These are phyloP conservation scores for Collybia sordida DNA, from an alignment of 768 basidiomycete species.

Conservation along the genomic window DNA sequence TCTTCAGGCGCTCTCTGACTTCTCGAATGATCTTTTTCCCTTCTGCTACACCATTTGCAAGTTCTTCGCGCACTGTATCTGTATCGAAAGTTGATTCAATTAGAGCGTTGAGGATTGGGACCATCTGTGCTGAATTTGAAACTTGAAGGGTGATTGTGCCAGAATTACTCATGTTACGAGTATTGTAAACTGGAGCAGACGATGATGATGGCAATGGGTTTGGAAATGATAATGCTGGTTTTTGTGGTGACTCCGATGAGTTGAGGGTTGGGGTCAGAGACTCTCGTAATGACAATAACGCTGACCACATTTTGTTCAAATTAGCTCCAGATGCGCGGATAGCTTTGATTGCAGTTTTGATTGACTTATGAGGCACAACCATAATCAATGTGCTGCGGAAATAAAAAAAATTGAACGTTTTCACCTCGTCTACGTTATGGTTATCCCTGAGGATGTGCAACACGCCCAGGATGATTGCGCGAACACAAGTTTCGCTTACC, in stretches of 20 bases:
- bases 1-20: slow-evolving; percentile 49
- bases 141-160: slow-evolving; percentile 14
- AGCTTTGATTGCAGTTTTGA: slow-evolving; percentile 48
- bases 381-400: neutral
- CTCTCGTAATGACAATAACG: slow-evolving; percentile 46
- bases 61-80: slow-evolving; percentile 49
- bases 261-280: slow-evolving; percentile 11
- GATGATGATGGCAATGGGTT: slow-evolving; percentile 61
- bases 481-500: slow-evolving; percentile 67
- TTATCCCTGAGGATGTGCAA: slow-evolving; percentile 52
- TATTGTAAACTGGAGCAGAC: slow-evolving; percentile 36
- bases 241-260: slow-evolving; percentile 13
- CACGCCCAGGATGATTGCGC: slow-evolving; percentile 61
- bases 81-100: slow-evolving; percentile 50
- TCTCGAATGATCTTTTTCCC: slow-evolving; percentile 53
- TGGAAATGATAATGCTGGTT: slow-evolving; percentile 33
- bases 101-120: slow-evolving; percentile 65
- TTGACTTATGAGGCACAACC: slow-evolving; percentile 23
- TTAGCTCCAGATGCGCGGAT: slow-evolving; percentile 54
- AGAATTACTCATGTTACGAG: slow-evolving; percentile 45
- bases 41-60: slow-evolving; percentile 58
- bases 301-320: slow-evolving; percentile 62
- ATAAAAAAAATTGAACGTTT: slow-evolving; percentile 1
- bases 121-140: slow-evolving; percentile 56
- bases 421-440: slow-evolving; percentile 35